Conservation (phyloP, 2,329 filamentous ascomycete genomes). For the Aspergillus novofumigatus region DNA sequence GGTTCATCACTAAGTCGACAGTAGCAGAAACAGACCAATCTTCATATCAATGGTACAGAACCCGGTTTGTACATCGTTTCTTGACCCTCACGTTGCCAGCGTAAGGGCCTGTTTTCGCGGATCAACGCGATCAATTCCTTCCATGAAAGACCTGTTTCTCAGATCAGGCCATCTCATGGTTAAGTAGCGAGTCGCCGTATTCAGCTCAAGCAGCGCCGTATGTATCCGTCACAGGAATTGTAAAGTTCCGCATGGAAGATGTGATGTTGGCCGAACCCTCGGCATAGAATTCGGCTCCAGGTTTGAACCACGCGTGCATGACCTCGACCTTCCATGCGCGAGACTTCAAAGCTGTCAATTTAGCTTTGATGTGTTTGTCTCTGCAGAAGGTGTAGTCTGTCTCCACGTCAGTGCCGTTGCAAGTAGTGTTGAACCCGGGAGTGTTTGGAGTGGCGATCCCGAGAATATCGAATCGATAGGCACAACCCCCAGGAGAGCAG, state of each 20-base stretch:
- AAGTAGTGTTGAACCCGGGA: slow-evolving; percentile 33
- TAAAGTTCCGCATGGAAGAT: slow-evolving; percentile 15
- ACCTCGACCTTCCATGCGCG: slow-evolving; percentile 26
- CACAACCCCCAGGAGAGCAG: slow-evolving; percentile 32
- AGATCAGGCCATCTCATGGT: no score
- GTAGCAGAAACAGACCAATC: neutral
- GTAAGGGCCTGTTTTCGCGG: neutral
- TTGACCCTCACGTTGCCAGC: neutral
- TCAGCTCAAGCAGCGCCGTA: slow-evolving; percentile 25
- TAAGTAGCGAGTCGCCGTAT: neutral
- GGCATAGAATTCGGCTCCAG: slow-evolving; percentile 16
- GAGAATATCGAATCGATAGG: slow-evolving; percentile 30
- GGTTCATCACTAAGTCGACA: neutral
- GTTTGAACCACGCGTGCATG: slow-evolving; percentile 23
- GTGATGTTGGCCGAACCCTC: slow-evolving; percentile 23
- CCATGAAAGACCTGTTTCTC: neutral
- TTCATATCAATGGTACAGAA: neutral
- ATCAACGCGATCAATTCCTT: neutral
- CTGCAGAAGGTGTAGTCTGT: slow-evolving; percentile 21
- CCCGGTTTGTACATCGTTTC: neutral
- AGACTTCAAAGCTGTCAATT: slow-evolving; percentile 14
- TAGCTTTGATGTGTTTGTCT: slow-evolving; percentile 21
- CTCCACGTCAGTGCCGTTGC: slow-evolving; percentile 24
- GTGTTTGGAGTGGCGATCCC: slow-evolving; percentile 23
- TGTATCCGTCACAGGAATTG: slow-evolving; percentile 16